Base-by-base conservation (phyloP, 768 basidiomycete genomes). In the Inosperma sp. region DNA sequence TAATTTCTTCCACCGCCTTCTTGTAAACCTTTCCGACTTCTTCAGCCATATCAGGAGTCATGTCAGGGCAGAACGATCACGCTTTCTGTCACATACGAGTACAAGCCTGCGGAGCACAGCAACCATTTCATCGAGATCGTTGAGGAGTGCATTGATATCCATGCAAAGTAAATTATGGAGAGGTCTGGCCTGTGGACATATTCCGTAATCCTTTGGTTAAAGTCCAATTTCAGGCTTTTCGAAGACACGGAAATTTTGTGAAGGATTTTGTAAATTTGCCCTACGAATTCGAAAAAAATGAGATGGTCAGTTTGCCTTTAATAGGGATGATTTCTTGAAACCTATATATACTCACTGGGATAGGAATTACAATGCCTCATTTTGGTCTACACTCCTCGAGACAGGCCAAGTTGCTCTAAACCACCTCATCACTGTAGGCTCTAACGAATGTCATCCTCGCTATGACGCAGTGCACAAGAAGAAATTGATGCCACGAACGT, bases 371-470 rank as follows among this genome's bases (percentile, higher is more conserved):
- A 66, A 64, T 31, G 66, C 67, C 6, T 74, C 71, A 8, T 76
- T 75, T 61, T 74, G 71, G 48, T 75, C 77, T 2, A 81, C 77
- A 7, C 68, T 87, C 16, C 69, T 88, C 12, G 81, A 82, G 39
- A 75, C 33, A 64, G 71, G 30, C 62, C 48, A 68, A 41, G 51
- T 65, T 31, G 65, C 63, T 25, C 63, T 72, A 5, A 61, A 75
- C 31, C 6, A 19, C 19, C 23, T 22, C 17, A 41, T 7, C 8
- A 8, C n/a, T 4, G 25, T 26, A 61, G 63, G 64, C 59, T 16
- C 49, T 64, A 26, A 54, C 65, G 7, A 44, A 57, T 0, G 59
- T 64, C 7, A 55, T 58, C 39, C 40, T 57, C 7, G 62, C 62
- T 26, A 57, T 63, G 62, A 44, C 51, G 45, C 34, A 61, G 56